Conservation (phyloP, 345 rosid species). For the Eucalyptus erythrocorys region DNA sequence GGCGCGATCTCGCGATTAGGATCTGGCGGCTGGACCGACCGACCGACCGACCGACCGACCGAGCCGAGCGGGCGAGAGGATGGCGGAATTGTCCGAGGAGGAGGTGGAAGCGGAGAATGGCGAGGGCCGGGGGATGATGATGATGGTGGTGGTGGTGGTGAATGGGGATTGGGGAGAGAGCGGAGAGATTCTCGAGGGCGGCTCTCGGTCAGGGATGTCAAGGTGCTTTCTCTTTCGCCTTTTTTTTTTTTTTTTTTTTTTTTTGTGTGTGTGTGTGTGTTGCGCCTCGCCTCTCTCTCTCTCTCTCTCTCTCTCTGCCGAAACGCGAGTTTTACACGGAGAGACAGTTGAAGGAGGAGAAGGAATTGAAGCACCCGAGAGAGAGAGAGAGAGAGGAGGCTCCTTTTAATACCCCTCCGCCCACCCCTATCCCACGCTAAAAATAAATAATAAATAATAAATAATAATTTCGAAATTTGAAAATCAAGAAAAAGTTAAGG, state of each 20-base stretch:
- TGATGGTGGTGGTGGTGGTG: neutral
- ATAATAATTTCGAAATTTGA: neutral
- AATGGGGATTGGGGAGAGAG: neutral
- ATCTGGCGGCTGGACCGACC: neutral
- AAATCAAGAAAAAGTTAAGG: neutral
- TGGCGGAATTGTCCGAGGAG: neutral
- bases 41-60: neutral
- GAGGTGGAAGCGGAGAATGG: neutral
- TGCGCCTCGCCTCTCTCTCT: too few species aligned
- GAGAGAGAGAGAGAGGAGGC: neutral
- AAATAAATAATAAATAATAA: neutral
- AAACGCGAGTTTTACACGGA: slow-evolving; percentile 56
- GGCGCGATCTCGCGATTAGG: neutral
- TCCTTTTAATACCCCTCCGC: neutral
- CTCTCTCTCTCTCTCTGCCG: neutral
- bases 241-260: too few species aligned
- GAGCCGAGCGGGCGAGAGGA: neutral
- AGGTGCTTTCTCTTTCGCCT: neutral
- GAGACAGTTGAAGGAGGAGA: slow-evolving; percentile 25
- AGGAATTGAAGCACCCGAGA: neutral
- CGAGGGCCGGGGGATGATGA: neutral
- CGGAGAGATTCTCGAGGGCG: neutral
- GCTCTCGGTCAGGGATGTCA: neutral
- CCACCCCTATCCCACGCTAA: neutral
- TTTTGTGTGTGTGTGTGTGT: too few species aligned